A percentile compares a stretch with the other conserved stretches of the same genome.
Conservation (phyloP, 2,329 filamentous ascomycete genomes). For the Epichloe sylvatica region DNA sequence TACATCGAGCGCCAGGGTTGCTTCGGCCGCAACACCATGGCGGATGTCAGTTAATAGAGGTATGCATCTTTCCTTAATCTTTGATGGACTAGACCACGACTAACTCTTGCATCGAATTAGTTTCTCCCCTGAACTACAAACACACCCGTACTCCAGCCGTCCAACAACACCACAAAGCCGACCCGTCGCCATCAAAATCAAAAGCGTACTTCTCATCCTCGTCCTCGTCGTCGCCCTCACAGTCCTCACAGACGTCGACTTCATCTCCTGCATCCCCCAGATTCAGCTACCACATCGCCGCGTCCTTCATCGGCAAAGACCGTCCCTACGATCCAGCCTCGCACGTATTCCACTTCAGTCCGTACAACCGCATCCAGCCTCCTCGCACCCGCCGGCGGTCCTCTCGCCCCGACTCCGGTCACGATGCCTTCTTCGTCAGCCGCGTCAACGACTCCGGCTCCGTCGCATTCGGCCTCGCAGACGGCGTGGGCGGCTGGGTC, state of each 20-base stretch:
- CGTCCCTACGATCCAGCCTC: conserved; percentile 51
- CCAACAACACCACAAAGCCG: background rate
- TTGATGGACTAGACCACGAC: background rate
- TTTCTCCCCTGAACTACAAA: background rate
- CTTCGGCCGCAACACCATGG: conserved; percentile 9
- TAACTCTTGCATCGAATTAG: background rate
- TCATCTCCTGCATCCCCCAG: conserved; percentile 15
- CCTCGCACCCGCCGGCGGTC: conserved; percentile 23
- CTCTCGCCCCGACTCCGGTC: conserved; percentile 61
- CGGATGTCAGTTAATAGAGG: conserved; percentile 7
- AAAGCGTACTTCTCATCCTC: conserved; percentile 3
- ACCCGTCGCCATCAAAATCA: background rate
- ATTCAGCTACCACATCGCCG: conserved; percentile 57
- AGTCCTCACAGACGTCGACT: conserved; percentile 7
- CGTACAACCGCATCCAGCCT: conserved; percentile 43
- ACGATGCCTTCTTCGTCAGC: conserved; percentile 92
- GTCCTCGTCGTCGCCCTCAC: conserved; percentile 5
- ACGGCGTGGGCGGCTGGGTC: conserved; percentile 91
- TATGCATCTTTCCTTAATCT: background rate
- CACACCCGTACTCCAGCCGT: background rate
- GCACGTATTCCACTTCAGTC: conserved; percentile 61
- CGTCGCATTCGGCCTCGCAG: conserved; percentile 77
- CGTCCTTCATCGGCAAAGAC: conserved; percentile 63
- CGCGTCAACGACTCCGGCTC: conserved; percentile 57
- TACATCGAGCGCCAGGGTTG: conserved; percentile 8